Base-by-base conservation (phyloP, 306 rosid species). In the Glycine soja region DNA sequence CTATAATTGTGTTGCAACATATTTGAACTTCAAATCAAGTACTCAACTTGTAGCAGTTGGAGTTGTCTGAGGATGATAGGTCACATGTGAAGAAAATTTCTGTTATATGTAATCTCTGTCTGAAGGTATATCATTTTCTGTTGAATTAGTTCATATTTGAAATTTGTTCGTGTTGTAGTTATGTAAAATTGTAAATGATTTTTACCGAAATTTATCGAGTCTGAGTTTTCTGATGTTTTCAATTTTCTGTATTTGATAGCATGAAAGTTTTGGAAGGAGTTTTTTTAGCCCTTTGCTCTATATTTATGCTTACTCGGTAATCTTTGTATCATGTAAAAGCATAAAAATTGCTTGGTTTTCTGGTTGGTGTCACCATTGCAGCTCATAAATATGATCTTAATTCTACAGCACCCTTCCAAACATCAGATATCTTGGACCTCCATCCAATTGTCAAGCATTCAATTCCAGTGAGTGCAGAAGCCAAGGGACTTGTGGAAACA, bases 361-460 rank as follows among this genome's bases (percentile, higher is more conserved):
- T 91, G 97, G 90, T 88, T 51, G 98, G 98, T 57, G 81, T 91
- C 68, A 85, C 91, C 54, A 67, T 87, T 87, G 93, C 98, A 71
- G 93, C 98, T 70, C 91, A 89, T 68, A 89, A 91, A 81, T 90
- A 88, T 85, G 93, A 93, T 85, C 90, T 93, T 54, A 75, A 71
- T 74, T 89, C 93, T 15, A 30, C 82, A 7, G 47, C 89, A 76
- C 98, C 97, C 48, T 93, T 93, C 86, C 93, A 88, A 77, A 72
- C 88, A 79, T 88, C 89, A 70, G 97, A 93, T 88, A 63, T 93
- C 82, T 77, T 90, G 90, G 88, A 89, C 83, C 88, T 93, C 46
- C 88, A 83, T 81, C 98, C 98, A 32, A 91, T 93, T 50, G 89
- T 91, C 77, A 93, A 91, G 83, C 94, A 93, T 85, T 91, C 97